Evolutionary conservation across 768 basidiomycete genomes (phyloP).

Genomic region (Melanogaster broomeanus): DNA sequence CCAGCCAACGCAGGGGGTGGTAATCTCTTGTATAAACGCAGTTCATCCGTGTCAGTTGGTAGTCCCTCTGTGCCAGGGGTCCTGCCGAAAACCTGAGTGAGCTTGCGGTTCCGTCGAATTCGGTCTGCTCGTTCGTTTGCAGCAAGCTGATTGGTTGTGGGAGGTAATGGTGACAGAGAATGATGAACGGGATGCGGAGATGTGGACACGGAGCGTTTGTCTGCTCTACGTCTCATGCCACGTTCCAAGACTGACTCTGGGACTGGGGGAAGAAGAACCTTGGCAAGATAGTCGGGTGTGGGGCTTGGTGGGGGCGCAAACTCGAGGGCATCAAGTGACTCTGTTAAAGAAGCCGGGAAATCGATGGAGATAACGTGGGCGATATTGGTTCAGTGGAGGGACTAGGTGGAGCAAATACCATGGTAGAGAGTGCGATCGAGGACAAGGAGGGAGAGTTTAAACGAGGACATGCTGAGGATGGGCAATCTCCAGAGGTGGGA

Average conservation of each 20-base stretch:
- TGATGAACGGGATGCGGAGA: conserved; percentile 25
- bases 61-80: conserved; percentile 51
- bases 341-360: conserved; percentile 28
- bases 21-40: conserved; percentile 18
- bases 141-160: conserved; percentile 68
- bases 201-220: conserved; percentile 29
- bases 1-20: conserved; percentile 26
- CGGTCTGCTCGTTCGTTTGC: conserved; percentile 70
- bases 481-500: conserved; percentile 14
- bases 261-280: conserved; percentile 47
- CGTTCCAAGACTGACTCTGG: conserved; percentile 49
- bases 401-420: conserved; percentile 31
- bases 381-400: conserved; percentile 14
- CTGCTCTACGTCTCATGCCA: conserved; percentile 15
- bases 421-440: conserved; percentile 26
- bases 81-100: conserved; percentile 79
- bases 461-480: conserved; percentile 8
- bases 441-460: conserved; percentile 13
- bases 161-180: conserved; percentile 41
- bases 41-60: conserved; percentile 26
- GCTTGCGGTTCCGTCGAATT: conserved; percentile 72
- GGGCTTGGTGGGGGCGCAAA: conserved; percentile 25
- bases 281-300: conserved; percentile 13
- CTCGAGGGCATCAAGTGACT: conserved; percentile 31
- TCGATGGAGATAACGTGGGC: conserved; percentile 11